Conservation (phyloP, 345 rosid genomes). For the Sisymbrium altissimum region DNA sequence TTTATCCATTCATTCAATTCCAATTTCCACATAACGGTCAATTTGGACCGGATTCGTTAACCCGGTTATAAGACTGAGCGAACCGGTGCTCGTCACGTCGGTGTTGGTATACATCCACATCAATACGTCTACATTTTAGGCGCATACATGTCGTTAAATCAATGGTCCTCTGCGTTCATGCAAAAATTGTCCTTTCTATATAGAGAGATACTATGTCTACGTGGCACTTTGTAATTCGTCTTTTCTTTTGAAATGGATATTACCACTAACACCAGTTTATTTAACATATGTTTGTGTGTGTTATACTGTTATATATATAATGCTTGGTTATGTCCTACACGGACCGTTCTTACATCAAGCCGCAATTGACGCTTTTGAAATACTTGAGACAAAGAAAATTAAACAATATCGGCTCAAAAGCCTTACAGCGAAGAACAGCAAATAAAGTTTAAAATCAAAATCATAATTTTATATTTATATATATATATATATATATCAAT, state of each 20-base stretch:
- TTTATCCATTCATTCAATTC: background rate
- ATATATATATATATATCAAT: background rate
- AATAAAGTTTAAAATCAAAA: background rate
- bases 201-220: background rate
- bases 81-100: too few species aligned
- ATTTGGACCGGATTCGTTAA: too few species aligned
- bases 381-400: background rate
- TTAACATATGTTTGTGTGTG: background rate
- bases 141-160: too few species aligned
- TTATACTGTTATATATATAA: too few species aligned
- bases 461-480: background rate
- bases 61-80: too few species aligned
- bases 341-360: slow-evolving; percentile 23
- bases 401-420: slow-evolving; percentile 1
- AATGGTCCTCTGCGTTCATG: background rate
- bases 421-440: slow-evolving; percentile 24
- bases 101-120: too few species aligned
- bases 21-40: too few species aligned
- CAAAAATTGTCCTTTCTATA: background rate
- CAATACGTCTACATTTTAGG: too few species aligned
- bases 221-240: background rate
- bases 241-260: background rate
- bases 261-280: background rate
- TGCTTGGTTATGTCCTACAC: slow-evolving; percentile 21
- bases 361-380: slow-evolving; percentile 34